Base-by-base conservation (phyloP, 768 basidiomycete species). In the Auriculariales sp. region DNA sequence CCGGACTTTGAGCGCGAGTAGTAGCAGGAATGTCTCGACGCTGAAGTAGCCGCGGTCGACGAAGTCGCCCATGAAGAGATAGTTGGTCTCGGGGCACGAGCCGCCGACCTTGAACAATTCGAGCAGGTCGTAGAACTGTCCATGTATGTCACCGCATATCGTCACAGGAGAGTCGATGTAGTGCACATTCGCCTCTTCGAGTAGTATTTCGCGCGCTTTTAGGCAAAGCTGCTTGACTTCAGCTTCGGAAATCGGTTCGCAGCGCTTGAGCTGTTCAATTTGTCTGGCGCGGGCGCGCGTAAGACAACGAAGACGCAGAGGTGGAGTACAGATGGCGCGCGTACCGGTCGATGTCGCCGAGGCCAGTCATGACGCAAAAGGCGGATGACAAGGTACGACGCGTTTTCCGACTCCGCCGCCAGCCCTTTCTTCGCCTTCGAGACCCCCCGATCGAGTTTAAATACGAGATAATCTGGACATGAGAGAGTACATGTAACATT, bases 21-120 rank as follows among this genome's bases (percentile, higher is more conserved):
- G 77, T 39, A 98, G 79, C 17, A 95, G 77, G 63, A 97, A 94
- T 0, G 94, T 97, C 62, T 98, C 94, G 52, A 97, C 90, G 62
- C 80, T 83, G 72, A 95, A 97, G 69, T 91, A 95, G 28, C 94
- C 94, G 49, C 94, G 81, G 67, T 98, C 94, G 56, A 97, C 94
- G 62, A 97, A 98, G 68, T 97, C 94, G 54, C 93, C 85, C 87
- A 95, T 94, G 77, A 95, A 94, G 47, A 95, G 79, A 65, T 95
- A 95, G 63, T 88, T 91, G 4, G 91, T 93, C 31, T 88, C 80
- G 52, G 92, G 92, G 64, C 91, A 94, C 57, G 81, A 80, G 6
- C 91, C 90, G 30, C 92, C 92, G 28, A 93, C 79, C 62, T 81
- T 82, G 75, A 95, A 94, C 52, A 99, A 25, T 19, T 44, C 39